Conservation (phyloP, 2,329 filamentous ascomycete species). For the Fusarium mundagurra region DNA sequence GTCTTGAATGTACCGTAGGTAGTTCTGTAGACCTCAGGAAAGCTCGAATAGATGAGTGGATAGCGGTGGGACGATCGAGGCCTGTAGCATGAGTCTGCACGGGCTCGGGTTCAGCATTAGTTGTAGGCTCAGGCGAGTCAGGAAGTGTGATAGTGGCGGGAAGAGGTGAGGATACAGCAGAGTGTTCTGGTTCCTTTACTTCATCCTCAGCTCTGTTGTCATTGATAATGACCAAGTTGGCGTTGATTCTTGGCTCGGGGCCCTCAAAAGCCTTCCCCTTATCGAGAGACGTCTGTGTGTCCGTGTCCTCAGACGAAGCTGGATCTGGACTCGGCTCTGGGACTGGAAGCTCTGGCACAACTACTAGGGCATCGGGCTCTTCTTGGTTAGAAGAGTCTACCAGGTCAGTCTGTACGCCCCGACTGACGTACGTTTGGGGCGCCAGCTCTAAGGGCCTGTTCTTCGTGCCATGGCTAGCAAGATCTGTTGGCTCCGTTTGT, state of each 20-base stretch:
- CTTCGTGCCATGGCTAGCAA: not conserved
- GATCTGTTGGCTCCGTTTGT: conserved; percentile 6
- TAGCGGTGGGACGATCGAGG: no score
- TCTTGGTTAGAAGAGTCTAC: not conserved
- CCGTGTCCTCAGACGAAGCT: not conserved
- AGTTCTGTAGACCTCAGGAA: not conserved
- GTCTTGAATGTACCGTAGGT: not conserved
- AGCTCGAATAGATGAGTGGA: not conserved
- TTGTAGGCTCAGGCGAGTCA: not conserved
- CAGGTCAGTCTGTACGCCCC: conserved; percentile 3
- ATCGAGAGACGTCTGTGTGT: not conserved
- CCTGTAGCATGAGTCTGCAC: not conserved
- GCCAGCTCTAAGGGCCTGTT: not conserved
- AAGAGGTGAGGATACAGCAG: not conserved
- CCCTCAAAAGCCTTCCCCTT: not conserved
- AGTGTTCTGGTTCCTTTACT: not conserved
- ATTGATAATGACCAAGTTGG: not conserved
- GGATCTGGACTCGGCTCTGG: not conserved
- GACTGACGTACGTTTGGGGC: not conserved
- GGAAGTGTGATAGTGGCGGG: not conserved
- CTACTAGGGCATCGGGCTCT: not conserved
- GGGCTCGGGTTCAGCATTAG: not conserved
- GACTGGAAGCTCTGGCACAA: not conserved
- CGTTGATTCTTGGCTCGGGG: not conserved
- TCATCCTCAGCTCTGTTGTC: not conserved